Evolutionary conservation across 805 yeast genomes (phyloP), one percentile per base, ranked within the genome.

Genomic region (Hanseniaspora clermontiae): DNA sequence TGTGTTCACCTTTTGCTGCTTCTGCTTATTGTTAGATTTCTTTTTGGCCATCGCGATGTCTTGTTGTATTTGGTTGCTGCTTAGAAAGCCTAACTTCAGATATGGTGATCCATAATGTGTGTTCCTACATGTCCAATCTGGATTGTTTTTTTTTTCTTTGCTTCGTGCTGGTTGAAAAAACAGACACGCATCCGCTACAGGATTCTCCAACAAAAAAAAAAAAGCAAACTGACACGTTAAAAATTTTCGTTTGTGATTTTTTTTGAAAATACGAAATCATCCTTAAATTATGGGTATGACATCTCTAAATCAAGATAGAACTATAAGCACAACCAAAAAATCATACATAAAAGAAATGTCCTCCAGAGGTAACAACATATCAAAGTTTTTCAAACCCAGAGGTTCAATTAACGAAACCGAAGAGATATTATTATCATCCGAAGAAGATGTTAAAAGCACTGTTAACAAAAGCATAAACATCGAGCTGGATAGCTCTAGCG

Each of bases 401-500:
- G 42, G 19, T 31, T 10, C 38, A 11, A 10, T 39, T 9, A 45
- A 45, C n/a, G 11, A 29, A 9, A 31, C 27, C 1, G 48, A 45
- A 9, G 48, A 45, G 31, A n/a, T 45, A 29, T 29, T 45, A 29
- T 12, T 45, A 7, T 45, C 48, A n/a, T 46, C 49, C 19, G 49
- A 46, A 9, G 36, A 34, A 34, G 49, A 45, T 17, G 48, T 5
- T 31, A 45, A 31, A 45, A 6, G 5, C 6, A 45, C 6, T 9
- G 9, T n/a, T 7, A 51, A 36, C 57, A 40, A 29, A n/a, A 8
- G 49, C 10, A 34, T 29, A 3, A 42, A 29, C 14, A 43, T 50
- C 6, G 54, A 50, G 31, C 34, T 50, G 11, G 55, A 51, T 10
- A 53, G 51, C 32, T 45, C 47, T 32, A 45, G 50, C 39, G 57